Conservation (phyloP, 2,329 filamentous ascomycete species). For the Diaporthe eres region DNA sequence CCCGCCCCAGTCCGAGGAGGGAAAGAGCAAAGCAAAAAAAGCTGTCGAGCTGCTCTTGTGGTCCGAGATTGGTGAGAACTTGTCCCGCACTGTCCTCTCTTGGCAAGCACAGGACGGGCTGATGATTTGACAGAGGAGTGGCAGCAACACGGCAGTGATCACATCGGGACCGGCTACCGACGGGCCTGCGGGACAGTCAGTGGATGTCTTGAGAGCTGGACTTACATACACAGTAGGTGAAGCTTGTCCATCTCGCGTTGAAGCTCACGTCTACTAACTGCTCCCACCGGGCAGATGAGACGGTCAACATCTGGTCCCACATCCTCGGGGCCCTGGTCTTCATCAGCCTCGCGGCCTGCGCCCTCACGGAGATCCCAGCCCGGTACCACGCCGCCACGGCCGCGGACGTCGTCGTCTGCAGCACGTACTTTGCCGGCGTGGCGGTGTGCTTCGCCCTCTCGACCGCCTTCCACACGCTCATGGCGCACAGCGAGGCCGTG, state of each 20-base stretch:
- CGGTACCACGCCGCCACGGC: conserved; percentile 53
- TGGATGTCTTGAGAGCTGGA: conserved; percentile 47
- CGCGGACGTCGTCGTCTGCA: conserved; percentile 58
- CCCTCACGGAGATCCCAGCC: conserved; percentile 54
- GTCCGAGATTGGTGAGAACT: conserved; percentile 20
- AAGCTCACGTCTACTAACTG: background rate
- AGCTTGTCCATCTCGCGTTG: too few relatives aligned
- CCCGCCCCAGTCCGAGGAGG: background rate
- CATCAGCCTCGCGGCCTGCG: conserved; percentile 52
- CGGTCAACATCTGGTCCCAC: conserved; percentile 63
- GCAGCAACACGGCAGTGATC: conserved; percentile 52
- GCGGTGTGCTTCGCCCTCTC: conserved; percentile 62
- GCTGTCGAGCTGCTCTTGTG: conserved; percentile 20
- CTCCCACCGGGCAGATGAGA: conserved; percentile 42
- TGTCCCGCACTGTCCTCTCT: background rate
- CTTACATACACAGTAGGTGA: conserved; percentile 46
- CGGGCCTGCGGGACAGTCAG: conserved; percentile 45
- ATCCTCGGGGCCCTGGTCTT: conserved; percentile 58
- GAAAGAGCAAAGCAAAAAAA: background rate
- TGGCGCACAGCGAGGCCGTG: conserved; percentile 66
- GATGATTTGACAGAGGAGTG: conserved; percentile 33
- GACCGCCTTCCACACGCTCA: conserved; percentile 69
- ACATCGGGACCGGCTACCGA: conserved; percentile 53
- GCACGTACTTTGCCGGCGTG: conserved; percentile 59
- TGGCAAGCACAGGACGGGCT: background rate